Evolutionary conservation across 768 basidiomycete genomes (phyloP).

Genomic region (Tricholoma terreum): DNA sequence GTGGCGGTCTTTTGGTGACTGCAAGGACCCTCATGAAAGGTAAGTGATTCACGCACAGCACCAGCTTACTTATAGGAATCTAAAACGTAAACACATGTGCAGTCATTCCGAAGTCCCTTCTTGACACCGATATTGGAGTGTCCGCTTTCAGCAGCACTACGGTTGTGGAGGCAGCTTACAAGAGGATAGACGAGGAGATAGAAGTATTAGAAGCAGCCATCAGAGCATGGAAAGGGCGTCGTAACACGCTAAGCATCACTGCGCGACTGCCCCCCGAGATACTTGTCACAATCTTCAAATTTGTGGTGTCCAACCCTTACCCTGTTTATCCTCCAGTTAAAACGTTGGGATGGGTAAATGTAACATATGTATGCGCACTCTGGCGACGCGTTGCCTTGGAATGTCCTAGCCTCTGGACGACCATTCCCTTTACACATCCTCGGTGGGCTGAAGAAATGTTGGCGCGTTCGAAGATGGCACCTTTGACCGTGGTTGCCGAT

Average conservation of each 20-base stretch:
- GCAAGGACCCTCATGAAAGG: too few relatives aligned
- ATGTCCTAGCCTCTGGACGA: slow-evolving; percentile 3
- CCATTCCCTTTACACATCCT: slow-evolving; percentile 1
- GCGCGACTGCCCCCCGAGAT: slow-evolving; percentile 10
- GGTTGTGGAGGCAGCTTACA: slow-evolving; percentile 7
- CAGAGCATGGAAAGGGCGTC: neutral
- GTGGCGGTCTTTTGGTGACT: too few relatives aligned
- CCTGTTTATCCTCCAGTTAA: too few relatives aligned
- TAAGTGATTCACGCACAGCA: too few relatives aligned
- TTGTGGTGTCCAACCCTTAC: neutral
- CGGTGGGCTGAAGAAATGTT: slow-evolving; percentile 7
- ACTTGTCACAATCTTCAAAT: slow-evolving; percentile 2
- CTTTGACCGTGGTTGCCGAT: slow-evolving; percentile 1
- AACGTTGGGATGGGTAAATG: neutral
- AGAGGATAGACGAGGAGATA: neutral
- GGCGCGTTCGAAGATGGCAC: slow-evolving; percentile 2
- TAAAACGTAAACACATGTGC: too few relatives aligned
- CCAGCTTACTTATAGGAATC: too few relatives aligned
- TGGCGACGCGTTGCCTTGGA: slow-evolving; percentile 8
- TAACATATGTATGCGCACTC: slow-evolving; percentile 8
- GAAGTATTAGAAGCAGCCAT: neutral
- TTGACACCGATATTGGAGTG: neutral
- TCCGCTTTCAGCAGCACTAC: neutral
- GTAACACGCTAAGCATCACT: slow-evolving; percentile 2
- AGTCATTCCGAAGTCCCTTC: too few relatives aligned